Evolutionary conservation across 768 basidiomycete species (phyloP), one percentile per base, ranked within the genome.

Genomic region (Pulveroboletus sp.): DNA sequence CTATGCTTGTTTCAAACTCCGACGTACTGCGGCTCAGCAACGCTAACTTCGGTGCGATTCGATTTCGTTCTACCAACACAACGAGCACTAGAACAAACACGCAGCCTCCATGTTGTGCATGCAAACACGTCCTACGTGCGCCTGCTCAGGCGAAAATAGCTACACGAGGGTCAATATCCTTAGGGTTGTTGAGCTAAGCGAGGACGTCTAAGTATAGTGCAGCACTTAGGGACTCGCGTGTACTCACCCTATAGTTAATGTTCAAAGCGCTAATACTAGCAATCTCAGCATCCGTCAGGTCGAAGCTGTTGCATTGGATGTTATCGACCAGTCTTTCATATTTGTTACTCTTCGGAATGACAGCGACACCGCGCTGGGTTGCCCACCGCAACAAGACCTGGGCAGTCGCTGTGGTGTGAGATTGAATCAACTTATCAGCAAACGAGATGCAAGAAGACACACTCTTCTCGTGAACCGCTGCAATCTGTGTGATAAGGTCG

Each of bases 331-430:
- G 57, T 45, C 76, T 73, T 8, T 62, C 52, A 4, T 54, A 44
- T 55, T 72, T 58, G 63, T 80, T 81, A 43, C 76, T 79, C 74
- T 92, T 92, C 40, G 89, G 89, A 53, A 92, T 79, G 39, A 90
- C 82, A 31, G 83, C 82, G 51, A 89, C 75, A 9, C 79, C 82
- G 33, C 80, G 81, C 60, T 89, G 85, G 12, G 83, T 85, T 2
- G 86, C 80, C 89, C 89, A 92, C 56, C 86, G 77, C 46, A 92
- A 76, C 35, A 90, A 69, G 21, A 90, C 78, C 65, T 90, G 86
- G 7, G 86, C 85, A 17, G 67, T 52, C 24, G 68, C 70, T 55
- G 50, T 49, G 14, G 51, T 36, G 18, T 51, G 30, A 57, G 50
- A 43, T 26, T 37, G 32, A 9, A 18, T 17, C 24, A 14, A 18